Evolutionary conservation across 208 protist species (phyloP).

Genomic region (Endotrypanum monterogeii): DNA sequence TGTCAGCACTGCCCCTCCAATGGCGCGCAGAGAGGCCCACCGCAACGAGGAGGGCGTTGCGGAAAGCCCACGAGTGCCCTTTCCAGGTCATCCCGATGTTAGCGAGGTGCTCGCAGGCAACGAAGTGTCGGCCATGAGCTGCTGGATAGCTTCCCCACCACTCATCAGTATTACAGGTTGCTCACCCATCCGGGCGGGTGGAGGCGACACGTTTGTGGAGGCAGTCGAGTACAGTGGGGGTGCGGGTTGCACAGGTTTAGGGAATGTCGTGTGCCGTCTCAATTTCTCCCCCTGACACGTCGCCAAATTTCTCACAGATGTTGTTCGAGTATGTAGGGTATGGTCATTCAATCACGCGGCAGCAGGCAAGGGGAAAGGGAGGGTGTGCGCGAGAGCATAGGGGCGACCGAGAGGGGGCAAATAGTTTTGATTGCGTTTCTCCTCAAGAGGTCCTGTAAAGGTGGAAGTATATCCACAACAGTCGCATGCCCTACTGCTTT

Average conservation of each 20-base stretch:
- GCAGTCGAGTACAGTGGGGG: too few relatives aligned
- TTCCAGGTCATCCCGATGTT: not conserved
- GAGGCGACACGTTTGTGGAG: not conserved
- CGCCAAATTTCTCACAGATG: not conserved
- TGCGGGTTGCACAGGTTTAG: not conserved
- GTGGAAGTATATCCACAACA: too few relatives aligned
- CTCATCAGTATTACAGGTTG: conserved; percentile 8
- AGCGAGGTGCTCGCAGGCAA: not conserved
- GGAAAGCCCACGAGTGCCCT: not conserved
- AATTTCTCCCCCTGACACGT: conserved; percentile 11
- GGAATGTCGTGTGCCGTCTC: conserved; percentile 17
- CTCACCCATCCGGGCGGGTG: conserved; percentile 20
- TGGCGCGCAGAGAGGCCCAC: not conserved
- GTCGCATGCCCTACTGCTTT: too few relatives aligned
- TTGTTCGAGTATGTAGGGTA: not conserved
- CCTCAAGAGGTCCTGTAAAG: too few relatives aligned
- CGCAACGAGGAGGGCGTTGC: not conserved
- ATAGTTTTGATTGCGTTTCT: too few relatives aligned
- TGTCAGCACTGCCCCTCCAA: not conserved
- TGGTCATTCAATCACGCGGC: not conserved
- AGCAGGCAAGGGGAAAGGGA: not conserved
- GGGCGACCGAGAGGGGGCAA: too few relatives aligned
- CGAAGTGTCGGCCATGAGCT: not conserved
- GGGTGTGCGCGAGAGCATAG: too few relatives aligned
- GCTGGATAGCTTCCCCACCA: not conserved